Evolutionary conservation across 108 stramenopile genomes (phyloP).

Genomic region (Cylindrotheca fusiformis): DNA sequence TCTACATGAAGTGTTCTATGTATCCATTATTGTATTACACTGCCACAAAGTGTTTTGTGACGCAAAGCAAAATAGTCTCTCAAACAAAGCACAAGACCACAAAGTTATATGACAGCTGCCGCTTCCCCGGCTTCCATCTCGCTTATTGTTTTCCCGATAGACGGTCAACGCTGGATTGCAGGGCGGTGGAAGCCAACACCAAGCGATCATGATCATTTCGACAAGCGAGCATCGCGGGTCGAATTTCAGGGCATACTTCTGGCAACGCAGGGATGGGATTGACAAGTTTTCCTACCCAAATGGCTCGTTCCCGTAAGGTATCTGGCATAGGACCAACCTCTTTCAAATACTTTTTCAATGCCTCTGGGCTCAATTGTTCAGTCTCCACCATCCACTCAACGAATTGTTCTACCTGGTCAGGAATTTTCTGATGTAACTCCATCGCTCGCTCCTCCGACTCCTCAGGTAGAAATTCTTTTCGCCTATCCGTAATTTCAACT

Average conservation of each 20-base stretch:
- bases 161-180: constrained; percentile 19
- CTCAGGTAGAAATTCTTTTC: constrained; percentile 7
- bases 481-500: constrained; percentile 21
- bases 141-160: background rate
- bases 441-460: constrained; percentile 5
- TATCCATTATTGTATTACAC: no score
- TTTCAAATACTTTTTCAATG: background rate
- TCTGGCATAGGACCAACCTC: constrained; percentile 13
- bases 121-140: no score
- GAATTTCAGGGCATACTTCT: constrained; percentile 15
- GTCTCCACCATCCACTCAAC: constrained; percentile 7
- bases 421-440: constrained; percentile 8
- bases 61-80: no score
- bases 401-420: constrained; percentile 25
- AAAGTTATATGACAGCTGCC: no score
- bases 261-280: constrained; percentile 28
- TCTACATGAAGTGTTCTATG: no score
- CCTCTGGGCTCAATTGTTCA: constrained; percentile 17
- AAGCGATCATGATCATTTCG: constrained; percentile 34
- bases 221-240: constrained; percentile 32
- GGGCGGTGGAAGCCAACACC: constrained; percentile 12
- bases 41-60: no score
- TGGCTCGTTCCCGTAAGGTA: constrained; percentile 14
- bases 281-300: constrained; percentile 24
- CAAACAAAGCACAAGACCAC: no score